These are phyloP conservation scores for Penicillium sp. DNA, from an alignment of 2,329 filamentous ascomycete genomes.

Conservation along the genomic window DNA sequence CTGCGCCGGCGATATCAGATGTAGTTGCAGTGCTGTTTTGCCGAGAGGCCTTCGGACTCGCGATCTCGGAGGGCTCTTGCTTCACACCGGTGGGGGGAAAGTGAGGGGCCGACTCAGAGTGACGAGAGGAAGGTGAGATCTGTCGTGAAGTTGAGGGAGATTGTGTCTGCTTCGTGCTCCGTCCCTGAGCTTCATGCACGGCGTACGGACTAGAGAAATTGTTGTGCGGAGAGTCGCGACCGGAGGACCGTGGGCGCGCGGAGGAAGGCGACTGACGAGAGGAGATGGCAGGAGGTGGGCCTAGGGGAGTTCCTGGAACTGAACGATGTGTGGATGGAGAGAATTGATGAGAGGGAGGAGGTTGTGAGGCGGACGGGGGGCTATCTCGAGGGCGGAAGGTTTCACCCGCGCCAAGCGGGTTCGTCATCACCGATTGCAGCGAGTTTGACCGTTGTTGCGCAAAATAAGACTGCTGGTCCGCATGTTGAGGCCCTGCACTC, in stretches of 20 bases:
- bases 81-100: conserved; percentile 62
- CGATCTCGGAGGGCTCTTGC: conserved; percentile 72
- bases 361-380: conserved; percentile 41
- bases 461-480: conserved; percentile 46
- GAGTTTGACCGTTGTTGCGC: conserved; percentile 48
- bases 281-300: conserved; percentile 48
- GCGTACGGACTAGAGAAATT: conserved; percentile 43
- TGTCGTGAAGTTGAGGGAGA: conserved; percentile 40
- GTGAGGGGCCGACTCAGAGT: conserved; percentile 37
- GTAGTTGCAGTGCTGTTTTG: conserved; percentile 37
- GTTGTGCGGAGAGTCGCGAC: conserved; percentile 42
- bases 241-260: conserved; percentile 46
- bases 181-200: conserved; percentile 37
- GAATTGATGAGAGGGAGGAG: conserved; percentile 43
- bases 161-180: conserved; percentile 34
- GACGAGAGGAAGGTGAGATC: conserved; percentile 47
- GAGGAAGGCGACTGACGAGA: conserved; percentile 46
- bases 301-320: conserved; percentile 57
- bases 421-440: conserved; percentile 47
- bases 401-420: conserved; percentile 42
- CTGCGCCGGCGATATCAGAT: conserved; percentile 34
- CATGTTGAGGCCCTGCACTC: conserved; percentile 39
- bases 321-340: conserved; percentile 48
- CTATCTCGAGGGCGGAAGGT: conserved; percentile 45
- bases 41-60: conserved; percentile 70